Base-by-base conservation (phyloP, 495 filamentous ascomycete genomes). In the Aspergillus coremiiformis region DNA sequence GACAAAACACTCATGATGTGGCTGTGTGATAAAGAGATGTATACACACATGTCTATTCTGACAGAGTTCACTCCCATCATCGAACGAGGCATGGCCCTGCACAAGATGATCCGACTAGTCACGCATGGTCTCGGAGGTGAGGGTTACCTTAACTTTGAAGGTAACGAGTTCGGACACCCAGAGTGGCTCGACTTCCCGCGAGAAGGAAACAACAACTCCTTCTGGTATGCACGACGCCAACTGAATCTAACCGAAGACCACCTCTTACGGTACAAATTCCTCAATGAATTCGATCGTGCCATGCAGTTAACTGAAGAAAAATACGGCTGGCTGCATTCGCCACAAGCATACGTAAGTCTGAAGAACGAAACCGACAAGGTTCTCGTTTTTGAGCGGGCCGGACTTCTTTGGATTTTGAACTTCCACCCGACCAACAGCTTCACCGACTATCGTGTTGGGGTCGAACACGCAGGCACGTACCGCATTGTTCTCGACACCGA, bases 141-240 rank as follows among this genome's bases (percentile, higher is more conserved):
- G 69, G 93, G 91, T 33, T 98, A 94, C 61, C 89, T 97, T 47
- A 97, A 96, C 72, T 98, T 98, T 61, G 90, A 95, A 69, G 93
- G 92, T 54, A 98, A 98, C 69, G 93, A 98, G 67, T 98, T 98
- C 67, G 93, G 93, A 1, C 93, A 98, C 67, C 93, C 93, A 0
- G 93, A 98, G 74, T 98, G 93, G 93, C 89, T 98, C 49, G 93
- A 98, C 67, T 98, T 98, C 71, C 93, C 93, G 10, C 86, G 93
- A 26, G 90, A 79, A 54, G 93, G 94, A 42, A 98, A 98, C 77
- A 71, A 85, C 62, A 96, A 97, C 68, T 91, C 86, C 55, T 98
- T 88, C 82, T 93, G 90, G 84, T 98, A 97, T 67, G 93, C 93
- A 2, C 84, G 93, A 3, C 87, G 93, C 43, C 93, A 96, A 69